Evolutionary conservation across 163 green algal genomes (phyloP).

Genomic region (Botryococcus braunii): DNA sequence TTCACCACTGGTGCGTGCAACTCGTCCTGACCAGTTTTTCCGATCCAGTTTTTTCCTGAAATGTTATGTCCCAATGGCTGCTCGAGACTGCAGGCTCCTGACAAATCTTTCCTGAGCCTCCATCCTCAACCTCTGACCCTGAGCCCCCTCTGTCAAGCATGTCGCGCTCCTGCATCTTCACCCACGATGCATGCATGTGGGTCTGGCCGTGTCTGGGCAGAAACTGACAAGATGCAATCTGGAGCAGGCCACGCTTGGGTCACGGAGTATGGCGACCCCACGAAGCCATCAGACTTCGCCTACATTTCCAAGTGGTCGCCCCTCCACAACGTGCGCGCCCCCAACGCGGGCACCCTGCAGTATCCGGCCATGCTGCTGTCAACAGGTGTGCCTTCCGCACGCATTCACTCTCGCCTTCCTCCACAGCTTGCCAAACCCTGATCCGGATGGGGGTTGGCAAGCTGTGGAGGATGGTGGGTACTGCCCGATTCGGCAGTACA

Average conservation of each 20-base stretch:
- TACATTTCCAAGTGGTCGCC: constrained; percentile 73
- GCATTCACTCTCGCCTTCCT: neutral
- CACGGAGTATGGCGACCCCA: constrained; percentile 74
- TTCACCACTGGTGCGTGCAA: neutral
- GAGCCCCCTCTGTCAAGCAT: neutral
- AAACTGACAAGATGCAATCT: neutral
- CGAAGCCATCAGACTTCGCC: constrained; percentile 45
- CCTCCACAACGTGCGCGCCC: constrained; percentile 81
- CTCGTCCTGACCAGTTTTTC: neutral
- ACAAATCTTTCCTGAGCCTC: neutral
- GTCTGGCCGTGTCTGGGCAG: no score
- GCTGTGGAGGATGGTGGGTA: no score
- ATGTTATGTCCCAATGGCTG: neutral
- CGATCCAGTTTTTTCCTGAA: no score
- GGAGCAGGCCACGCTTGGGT: constrained; percentile 65
- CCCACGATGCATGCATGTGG: neutral
- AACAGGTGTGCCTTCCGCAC: constrained; percentile 21
- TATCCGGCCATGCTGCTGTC: constrained; percentile 84
- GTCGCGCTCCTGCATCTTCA: neutral
- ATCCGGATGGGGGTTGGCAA: no score
- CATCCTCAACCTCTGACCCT: neutral
- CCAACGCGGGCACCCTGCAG: constrained; percentile 47
- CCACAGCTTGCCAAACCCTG: no score
- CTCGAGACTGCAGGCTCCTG: neutral
- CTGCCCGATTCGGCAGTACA: no score